Evolutionary conservation across 495 filamentous ascomycete genomes (phyloP).

Genomic region (Annulohypoxylon nitens): DNA sequence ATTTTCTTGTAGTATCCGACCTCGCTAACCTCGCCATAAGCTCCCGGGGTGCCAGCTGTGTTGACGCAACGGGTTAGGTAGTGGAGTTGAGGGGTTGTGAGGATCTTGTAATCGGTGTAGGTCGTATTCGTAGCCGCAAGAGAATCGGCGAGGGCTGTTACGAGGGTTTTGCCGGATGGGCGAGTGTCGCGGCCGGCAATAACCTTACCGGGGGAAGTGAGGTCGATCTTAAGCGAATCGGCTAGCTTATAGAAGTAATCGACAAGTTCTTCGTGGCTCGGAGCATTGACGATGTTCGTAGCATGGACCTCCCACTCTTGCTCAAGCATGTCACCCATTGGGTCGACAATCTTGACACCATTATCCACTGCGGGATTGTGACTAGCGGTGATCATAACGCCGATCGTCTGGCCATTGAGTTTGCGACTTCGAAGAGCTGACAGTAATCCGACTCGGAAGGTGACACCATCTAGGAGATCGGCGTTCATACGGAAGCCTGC

Average conservation of each 20-base stretch:
- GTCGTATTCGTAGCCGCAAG: slow-evolving; percentile 80
- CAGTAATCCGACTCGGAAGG: slow-evolving; percentile 90
- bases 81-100: slow-evolving; percentile 96
- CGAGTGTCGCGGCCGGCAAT: slow-evolving; percentile 94
- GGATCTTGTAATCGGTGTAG: slow-evolving; percentile 82
- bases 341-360: slow-evolving; percentile 98
- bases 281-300: slow-evolving; percentile 87
- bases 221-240: slow-evolving; percentile 78
- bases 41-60: slow-evolving; percentile 81
- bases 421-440: slow-evolving; percentile 92
- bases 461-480: slow-evolving; percentile 83
- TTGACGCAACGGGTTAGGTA: slow-evolving; percentile 96
- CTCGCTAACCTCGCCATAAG: slow-evolving; percentile 90
- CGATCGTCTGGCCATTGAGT: slow-evolving; percentile 88
- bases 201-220: slow-evolving; percentile 77
- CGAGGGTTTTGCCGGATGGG: slow-evolving; percentile 87
- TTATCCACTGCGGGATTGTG: slow-evolving; percentile 98
- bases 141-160: slow-evolving; percentile 79
- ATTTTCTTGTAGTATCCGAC: slow-evolving; percentile 96
- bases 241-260: slow-evolving; percentile 80
- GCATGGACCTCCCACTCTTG: slow-evolving; percentile 91
- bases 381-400: slow-evolving; percentile 98
- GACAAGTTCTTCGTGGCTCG: slow-evolving; percentile 76
- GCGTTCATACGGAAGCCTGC: slow-evolving; percentile 79
- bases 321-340: slow-evolving; percentile 97